Conservation (phyloP, 2,329 filamentous ascomycete species). For the Fusarium sp. region DNA sequence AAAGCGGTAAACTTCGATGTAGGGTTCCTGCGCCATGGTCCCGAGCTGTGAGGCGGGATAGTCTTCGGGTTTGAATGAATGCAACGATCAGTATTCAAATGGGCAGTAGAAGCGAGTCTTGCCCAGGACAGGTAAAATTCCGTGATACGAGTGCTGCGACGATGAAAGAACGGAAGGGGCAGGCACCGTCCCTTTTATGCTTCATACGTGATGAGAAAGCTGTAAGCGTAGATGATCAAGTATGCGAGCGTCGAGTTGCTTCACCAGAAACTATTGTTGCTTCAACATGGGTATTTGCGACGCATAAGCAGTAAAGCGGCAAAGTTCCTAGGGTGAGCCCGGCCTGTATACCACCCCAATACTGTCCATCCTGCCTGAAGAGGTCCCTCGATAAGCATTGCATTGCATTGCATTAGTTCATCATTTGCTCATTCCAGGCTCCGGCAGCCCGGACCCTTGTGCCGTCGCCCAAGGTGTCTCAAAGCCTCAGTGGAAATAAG, state of each 20-base stretch:
- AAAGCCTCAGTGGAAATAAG: slow-evolving; percentile 2
- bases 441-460: slow-evolving; percentile 27
- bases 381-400: slow-evolving; percentile 26
- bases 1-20: slow-evolving; percentile 17
- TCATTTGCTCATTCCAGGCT: slow-evolving; percentile 19
- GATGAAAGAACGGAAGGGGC: background rate
- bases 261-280: background rate
- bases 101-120: background rate
- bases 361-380: slow-evolving; percentile 3
- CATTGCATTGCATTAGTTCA: slow-evolving; percentile 31
- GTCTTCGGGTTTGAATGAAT: background rate
- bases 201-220: background rate
- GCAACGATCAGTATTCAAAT: background rate
- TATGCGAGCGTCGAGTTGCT: background rate
- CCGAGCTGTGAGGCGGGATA: background rate
- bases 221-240: slow-evolving; percentile 3
- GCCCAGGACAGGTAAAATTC: background rate
- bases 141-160: background rate
- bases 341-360: slow-evolving; percentile 12
- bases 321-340: slow-evolving; percentile 17
- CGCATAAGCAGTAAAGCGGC: slow-evolving; percentile 17
- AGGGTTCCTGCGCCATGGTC: slow-evolving; percentile 19
- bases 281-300: slow-evolving; percentile 14
- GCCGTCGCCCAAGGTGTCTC: slow-evolving; percentile 11
- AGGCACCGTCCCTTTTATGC: slow-evolving; percentile 19